Percentiles rank a stretch among this genome's conserved stretches.
phyloP scores from a whole-genome alignment of 768 basidiomycete genomes.

The Xerocomus spinulosus region DNA sequence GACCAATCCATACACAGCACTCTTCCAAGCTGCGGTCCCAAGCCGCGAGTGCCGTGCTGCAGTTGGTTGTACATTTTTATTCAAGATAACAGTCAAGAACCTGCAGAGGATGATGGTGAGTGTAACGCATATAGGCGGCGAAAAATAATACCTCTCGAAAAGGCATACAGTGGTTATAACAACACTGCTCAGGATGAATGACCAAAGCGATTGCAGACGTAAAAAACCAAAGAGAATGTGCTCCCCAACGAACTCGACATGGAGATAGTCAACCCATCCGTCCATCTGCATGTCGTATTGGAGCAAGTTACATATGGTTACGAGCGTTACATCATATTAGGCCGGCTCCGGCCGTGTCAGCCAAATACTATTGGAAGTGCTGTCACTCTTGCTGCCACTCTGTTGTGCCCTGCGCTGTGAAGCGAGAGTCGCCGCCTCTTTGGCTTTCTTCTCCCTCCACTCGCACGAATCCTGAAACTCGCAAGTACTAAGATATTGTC shows the following conservation, averaged over 20 bases:
- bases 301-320: background rate
- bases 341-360: background rate
- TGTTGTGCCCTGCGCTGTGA: background rate
- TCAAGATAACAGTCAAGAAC: conserved; percentile 44
- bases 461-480: conserved; percentile 76
- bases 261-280: conserved; percentile 46
- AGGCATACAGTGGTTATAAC: conserved; percentile 48
- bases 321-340: conserved; percentile 16
- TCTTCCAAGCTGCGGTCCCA: conserved; percentile 48
- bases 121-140: background rate
- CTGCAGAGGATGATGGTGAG: conserved; percentile 30
- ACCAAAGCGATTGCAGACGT: conserved; percentile 43
- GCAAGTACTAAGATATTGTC: conserved; percentile 45
- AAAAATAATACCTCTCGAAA: conserved; percentile 47
- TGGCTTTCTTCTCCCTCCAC: conserved; percentile 58
- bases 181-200: conserved; percentile 44
- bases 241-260: conserved; percentile 40
- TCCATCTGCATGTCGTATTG: conserved; percentile 27
- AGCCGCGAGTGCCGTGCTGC: conserved; percentile 39
- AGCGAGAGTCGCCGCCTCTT: conserved; percentile 26
- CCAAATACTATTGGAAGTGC: background rate
- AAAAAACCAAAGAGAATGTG: conserved; percentile 41
- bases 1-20: conserved; percentile 51
- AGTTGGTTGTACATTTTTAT: conserved; percentile 46
- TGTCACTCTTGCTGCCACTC: background rate